A percentile compares a stretch with the other conserved stretches of the same genome.
These are phyloP conservation scores for Macrolepiota fuliginosa DNA, from an alignment of 768 basidiomycete species.

Conservation along the genomic window DNA sequence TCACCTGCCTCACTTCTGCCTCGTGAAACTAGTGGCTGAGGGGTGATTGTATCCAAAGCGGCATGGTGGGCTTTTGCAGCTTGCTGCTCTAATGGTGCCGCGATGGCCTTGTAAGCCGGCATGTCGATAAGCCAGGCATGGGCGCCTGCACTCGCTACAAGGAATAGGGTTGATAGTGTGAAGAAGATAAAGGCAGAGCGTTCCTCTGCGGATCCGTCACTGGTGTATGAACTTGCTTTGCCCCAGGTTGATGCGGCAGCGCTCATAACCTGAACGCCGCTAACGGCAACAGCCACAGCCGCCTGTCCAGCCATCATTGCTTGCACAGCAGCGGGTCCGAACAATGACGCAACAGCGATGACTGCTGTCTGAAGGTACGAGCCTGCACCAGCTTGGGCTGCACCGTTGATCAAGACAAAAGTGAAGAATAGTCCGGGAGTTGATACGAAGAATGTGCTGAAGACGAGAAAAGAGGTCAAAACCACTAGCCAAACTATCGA, in stretches of 20 bases:
- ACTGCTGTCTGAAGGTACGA: constrained; percentile 78
- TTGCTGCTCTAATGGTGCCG: constrained; percentile 42
- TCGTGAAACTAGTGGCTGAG: constrained; percentile 13
- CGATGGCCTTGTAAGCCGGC: constrained; percentile 56
- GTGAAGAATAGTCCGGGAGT: constrained; percentile 57
- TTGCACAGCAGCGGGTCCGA: constrained; percentile 73
- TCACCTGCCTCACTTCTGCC: constrained; percentile 18
- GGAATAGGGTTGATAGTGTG: constrained; percentile 63
- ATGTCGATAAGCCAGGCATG: constrained; percentile 57
- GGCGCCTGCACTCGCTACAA: constrained; percentile 50
- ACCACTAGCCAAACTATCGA: constrained; percentile 50
- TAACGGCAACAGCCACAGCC: constrained; percentile 80
- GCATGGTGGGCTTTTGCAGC: constrained; percentile 18
- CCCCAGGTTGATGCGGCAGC: constrained; percentile 55
- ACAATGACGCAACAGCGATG: constrained; percentile 77
- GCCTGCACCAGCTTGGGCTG: constrained; percentile 56
- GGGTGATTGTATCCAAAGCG: constrained; percentile 19
- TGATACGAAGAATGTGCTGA: constrained; percentile 62
- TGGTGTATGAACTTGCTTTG: constrained; percentile 29
- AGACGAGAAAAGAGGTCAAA: constrained; percentile 56
- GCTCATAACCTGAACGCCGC: constrained; percentile 70
- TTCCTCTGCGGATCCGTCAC: constrained; percentile 54
- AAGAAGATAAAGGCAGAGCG: constrained; percentile 77
- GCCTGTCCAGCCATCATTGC: constrained; percentile 83
- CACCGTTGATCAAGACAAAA: constrained; percentile 62